phyloP scores from a whole-genome alignment of 2,329 filamentous ascomycete species.

The Hansfordia pulvinata region DNA sequence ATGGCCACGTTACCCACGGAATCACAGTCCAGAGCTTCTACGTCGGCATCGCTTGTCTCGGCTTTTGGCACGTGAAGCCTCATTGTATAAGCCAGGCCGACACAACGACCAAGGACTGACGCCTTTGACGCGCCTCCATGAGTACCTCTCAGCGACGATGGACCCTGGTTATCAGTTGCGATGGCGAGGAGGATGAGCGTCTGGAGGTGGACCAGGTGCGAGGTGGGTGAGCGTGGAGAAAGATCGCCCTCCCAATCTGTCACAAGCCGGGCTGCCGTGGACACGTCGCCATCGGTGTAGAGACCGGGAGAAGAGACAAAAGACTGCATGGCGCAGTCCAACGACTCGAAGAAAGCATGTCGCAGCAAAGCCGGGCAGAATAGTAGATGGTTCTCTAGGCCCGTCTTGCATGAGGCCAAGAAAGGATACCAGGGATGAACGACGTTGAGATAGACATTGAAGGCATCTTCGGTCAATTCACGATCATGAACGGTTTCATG shows the following conservation, averaged over 20 bases:
- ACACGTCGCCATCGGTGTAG: conserved; percentile 25
- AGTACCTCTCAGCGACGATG: conserved; percentile 23
- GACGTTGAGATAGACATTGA: conserved; percentile 42
- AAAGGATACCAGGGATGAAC: conserved; percentile 58
- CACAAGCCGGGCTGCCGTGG: conserved; percentile 31
- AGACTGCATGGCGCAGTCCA: conserved; percentile 44
- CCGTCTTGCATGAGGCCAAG: conserved; percentile 40
- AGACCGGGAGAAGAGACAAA: conserved; percentile 24
- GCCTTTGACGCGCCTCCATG: conserved; percentile 33
- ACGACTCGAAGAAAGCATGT: conserved; percentile 50
- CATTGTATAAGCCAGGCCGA: conserved; percentile 52
- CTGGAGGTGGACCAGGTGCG: conserved; percentile 48
- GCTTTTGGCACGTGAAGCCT: conserved; percentile 37
- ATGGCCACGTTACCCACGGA: conserved; percentile 48
- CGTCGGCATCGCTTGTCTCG: conserved; percentile 19
- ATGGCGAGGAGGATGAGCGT: conserved; percentile 53
- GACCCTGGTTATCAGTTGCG: conserved; percentile 45
- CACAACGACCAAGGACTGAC: conserved; percentile 48
- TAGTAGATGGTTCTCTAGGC: conserved; percentile 40
- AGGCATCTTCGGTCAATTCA: conserved; percentile 28
- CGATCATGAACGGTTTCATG: conserved; percentile 18
- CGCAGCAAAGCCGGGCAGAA: conserved; percentile 42
- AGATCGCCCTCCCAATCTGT: conserved; percentile 35
- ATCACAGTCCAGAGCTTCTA: conserved; percentile 39
- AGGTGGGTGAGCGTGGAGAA: conserved; percentile 20